Evolutionary conservation across 768 basidiomycete species (phyloP).

Genomic region (Leccinum longicurvipes): DNA sequence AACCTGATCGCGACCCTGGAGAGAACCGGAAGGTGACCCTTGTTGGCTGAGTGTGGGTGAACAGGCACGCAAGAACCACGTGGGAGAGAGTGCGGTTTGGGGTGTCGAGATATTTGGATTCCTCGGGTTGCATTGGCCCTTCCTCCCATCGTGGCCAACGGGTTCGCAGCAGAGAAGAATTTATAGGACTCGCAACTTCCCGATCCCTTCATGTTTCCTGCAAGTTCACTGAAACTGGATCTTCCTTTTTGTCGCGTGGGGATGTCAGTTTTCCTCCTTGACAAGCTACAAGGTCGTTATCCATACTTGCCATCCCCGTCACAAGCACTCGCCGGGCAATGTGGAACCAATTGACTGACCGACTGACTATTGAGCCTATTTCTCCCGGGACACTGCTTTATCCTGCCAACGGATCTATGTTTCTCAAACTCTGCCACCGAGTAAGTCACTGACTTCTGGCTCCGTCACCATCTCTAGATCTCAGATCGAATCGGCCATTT

Average conservation of each 20-base stretch:
- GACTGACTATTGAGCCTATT: slow-evolving; percentile 14
- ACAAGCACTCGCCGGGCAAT: slow-evolving; percentile 9
- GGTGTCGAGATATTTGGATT: slow-evolving; percentile 20
- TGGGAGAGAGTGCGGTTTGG: slow-evolving; percentile 16
- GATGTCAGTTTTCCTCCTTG: slow-evolving; percentile 6
- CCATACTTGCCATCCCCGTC: no score
- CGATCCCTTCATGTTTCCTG: slow-evolving; percentile 16
- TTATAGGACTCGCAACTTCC: slow-evolving; percentile 20
- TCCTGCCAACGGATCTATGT: slow-evolving; percentile 30
- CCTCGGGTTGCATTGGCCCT: slow-evolving; percentile 12
- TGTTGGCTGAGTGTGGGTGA: slow-evolving; percentile 16
- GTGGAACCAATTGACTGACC: slow-evolving; percentile 3
- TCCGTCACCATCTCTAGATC: slow-evolving; percentile 31
- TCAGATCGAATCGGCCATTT: slow-evolving; percentile 26
- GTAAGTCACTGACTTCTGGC: slow-evolving; percentile 11
- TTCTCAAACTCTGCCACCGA: slow-evolving; percentile 24
- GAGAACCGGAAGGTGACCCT: slow-evolving; percentile 9
- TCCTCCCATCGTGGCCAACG: slow-evolving; percentile 7
- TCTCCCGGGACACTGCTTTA: slow-evolving; percentile 22
- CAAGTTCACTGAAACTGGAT: slow-evolving; percentile 2
- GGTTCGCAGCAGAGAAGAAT: slow-evolving; percentile 11
- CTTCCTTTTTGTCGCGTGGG: slow-evolving; percentile 17
- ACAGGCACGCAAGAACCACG: slow-evolving; percentile 23
- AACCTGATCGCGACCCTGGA: slow-evolving; percentile 16
- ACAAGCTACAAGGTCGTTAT: background rate